phyloP scores from a whole-genome alignment of 176 grass and related monocot species.

The Eleusine indica region DNA sequence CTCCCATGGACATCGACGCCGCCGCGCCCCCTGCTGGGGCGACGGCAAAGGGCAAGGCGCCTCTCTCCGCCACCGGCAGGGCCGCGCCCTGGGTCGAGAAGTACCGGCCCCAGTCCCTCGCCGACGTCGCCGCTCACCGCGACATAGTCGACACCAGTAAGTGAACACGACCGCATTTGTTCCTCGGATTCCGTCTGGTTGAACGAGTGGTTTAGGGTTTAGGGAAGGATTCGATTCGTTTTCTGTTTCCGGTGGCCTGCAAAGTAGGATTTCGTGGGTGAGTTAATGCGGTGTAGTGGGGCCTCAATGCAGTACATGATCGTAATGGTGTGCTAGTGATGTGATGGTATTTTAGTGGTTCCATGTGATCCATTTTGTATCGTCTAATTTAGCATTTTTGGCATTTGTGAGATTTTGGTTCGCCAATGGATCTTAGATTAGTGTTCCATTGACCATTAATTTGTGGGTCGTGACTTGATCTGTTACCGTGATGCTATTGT shows the following conservation, averaged over 20 bases:
- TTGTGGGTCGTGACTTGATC: not conserved
- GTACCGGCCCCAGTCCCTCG: conserved; percentile 89
- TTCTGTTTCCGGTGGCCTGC: not conserved
- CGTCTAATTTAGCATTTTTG: not conserved
- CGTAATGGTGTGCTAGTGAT: not conserved
- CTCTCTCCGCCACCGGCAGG: conserved; percentile 45
- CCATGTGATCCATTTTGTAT: not conserved
- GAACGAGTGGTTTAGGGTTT: not conserved
- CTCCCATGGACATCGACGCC: conserved; percentile 85
- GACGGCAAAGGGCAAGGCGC: conserved; percentile 60
- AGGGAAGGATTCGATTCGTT: not conserved
- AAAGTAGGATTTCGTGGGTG: not conserved
- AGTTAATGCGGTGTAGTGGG: not conserved
- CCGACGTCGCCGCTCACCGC: conserved; percentile 91
- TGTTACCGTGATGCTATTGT: not conserved
- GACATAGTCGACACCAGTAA: conserved; percentile 96
- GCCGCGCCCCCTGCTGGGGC: conserved; percentile 37
- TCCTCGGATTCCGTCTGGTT: not conserved
- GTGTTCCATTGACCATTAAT: not conserved
- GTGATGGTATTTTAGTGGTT: conserved; percentile 19
- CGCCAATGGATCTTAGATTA: not conserved
- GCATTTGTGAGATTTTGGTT: not conserved
- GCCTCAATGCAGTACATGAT: not conserved
- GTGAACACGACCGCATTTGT: not conserved
- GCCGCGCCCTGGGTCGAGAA: conserved; percentile 95